Evolutionary conservation across 768 basidiomycete species (phyloP).

Genomic region (Russula earlei): DNA sequence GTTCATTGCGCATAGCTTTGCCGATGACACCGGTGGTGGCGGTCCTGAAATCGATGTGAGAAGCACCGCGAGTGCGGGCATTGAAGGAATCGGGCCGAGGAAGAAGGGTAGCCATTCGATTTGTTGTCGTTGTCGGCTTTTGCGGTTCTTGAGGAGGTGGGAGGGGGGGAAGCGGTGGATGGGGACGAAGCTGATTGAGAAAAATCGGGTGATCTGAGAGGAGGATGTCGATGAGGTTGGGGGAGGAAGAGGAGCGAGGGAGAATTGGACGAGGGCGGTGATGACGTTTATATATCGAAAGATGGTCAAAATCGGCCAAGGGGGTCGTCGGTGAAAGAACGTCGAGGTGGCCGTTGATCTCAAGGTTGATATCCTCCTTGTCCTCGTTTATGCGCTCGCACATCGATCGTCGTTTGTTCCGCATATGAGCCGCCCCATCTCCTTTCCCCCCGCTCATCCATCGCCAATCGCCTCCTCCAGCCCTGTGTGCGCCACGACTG

Average conservation of each 20-base stretch:
- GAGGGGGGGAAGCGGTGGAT: conserved; percentile 23
- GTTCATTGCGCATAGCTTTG: conserved; percentile 98
- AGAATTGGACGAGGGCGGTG: conserved; percentile 12
- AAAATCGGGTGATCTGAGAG: conserved; percentile 11
- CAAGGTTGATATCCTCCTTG: conserved; percentile 6
- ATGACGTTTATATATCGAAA: conserved; percentile 21
- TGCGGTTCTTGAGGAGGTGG: background rate
- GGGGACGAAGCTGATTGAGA: conserved; percentile 20
- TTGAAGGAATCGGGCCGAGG: conserved; percentile 61
- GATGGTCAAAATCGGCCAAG: background rate
- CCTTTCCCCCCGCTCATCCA: conserved; percentile 3
- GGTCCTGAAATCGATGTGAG: conserved; percentile 95
- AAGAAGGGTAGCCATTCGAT: conserved; percentile 36
- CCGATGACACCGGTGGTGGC: conserved; percentile 59
- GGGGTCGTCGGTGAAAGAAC: conserved; percentile 4
- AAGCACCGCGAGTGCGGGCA: conserved; percentile 64
- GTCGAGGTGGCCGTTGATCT: background rate
- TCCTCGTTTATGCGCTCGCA: conserved; percentile 18
- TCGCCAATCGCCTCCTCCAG: background rate
- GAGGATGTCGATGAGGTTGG: conserved; percentile 18
- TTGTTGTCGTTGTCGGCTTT: background rate
- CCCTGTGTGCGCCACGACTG: background rate
- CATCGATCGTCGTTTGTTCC: conserved; percentile 19
- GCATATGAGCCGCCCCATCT: background rate
- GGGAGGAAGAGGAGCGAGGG: conserved; percentile 14